Evolutionary conservation across 164 flowering plant genomes (phyloP), one percentile per base, ranked within the genome.

Genomic region (Brasenia schreberi): DNA sequence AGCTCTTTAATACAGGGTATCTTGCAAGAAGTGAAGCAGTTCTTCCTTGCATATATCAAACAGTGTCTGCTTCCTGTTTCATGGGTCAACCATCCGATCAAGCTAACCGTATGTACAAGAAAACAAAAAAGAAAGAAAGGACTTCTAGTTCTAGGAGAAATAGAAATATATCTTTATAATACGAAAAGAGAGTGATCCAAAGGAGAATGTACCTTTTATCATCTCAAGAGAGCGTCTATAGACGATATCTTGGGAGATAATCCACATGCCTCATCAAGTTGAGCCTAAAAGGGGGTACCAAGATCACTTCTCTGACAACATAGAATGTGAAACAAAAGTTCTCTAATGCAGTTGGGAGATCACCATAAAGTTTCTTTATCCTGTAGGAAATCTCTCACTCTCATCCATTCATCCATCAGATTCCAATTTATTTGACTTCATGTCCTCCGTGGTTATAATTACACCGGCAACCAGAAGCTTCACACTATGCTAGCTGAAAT

Each of bases 201-300:
- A 4, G 97, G 98, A 53, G 91, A 88, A 70, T 89, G 77, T 61
- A 93, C 76, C 71, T 33, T 81, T 87, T 88, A 93, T 73, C 45
- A 78, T 89, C 84, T 43, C 87, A 84, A 59, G 97, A 79, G 53
- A 85, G 62, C 60, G 72, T 79, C 59, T 83, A 91, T 67, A 84
- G 97, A 44, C 85, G 81, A 77, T 84, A 86, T 66, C 90, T 85
- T 4, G 97, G 98, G 23, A 87, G 78, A 76, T 78, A 78, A 70
- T 80, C 82, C 0, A 94, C 69, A 77, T 94, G 87, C 70, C 88
- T 85, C 97, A 94, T 90, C 66, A 49, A 78, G 76, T 94, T 96
- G 66, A 89, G 89, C 79, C 79, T 89, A 49, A 84, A 67, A 68
- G 83, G 85, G 64, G 90, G 82, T 72, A 90, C 87, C 6, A 94